Evolutionary conservation across 331 rosid species (phyloP), one percentile per base, ranked within the genome.

Genomic region (Malus hybrid): DNA sequence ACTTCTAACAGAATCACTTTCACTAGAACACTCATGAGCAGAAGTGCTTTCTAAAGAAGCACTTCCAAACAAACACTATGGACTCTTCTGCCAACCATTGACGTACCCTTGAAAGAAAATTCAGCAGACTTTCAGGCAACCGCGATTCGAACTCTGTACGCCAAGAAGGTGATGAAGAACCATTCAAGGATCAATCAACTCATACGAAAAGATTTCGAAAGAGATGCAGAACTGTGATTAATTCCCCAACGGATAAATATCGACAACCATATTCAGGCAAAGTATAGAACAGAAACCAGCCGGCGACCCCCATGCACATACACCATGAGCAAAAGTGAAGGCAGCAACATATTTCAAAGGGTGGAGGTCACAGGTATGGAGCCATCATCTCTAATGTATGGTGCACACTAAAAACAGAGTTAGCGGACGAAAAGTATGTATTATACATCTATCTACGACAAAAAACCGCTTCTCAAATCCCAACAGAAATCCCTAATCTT

Each of bases 391-490:
- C 81, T 81, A 80, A 81, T 56, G 88, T 79, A 85, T 78, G 88
- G 85, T 80, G 86, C 87, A 82, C 76, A 79, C 89, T 86, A 87
- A 82, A 75, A 77, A 80, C 88, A 76, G 81, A 82, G 66, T 80
- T 73, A 81, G 60, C 86, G 57, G 86, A 85, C 78, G 76, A 76
- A 42, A 72, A 82, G 77, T 77, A 74, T 75, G 82, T 87, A 87
- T 91, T 84, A 84, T 88, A 89, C 91, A 93, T 74, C 80, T 84
- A 65, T 75, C 93, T 86, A 86, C 84, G 70, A 63, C 76, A 75
- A 78, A 82, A 67, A 50, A 62, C 27, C 56, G 79, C 65, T 78
- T 70, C 73, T 44, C 78, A 69, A 81, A 67, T 70, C 71, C 79
- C 22, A 73, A 44, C 16, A 57, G 70, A 73, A 80, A 81, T 67